Percentiles rank a stretch among this genome's conserved stretches.
Evolutionary conservation across 768 basidiomycete genomes (phyloP).

Genomic region (Panellus pusillus): DNA sequence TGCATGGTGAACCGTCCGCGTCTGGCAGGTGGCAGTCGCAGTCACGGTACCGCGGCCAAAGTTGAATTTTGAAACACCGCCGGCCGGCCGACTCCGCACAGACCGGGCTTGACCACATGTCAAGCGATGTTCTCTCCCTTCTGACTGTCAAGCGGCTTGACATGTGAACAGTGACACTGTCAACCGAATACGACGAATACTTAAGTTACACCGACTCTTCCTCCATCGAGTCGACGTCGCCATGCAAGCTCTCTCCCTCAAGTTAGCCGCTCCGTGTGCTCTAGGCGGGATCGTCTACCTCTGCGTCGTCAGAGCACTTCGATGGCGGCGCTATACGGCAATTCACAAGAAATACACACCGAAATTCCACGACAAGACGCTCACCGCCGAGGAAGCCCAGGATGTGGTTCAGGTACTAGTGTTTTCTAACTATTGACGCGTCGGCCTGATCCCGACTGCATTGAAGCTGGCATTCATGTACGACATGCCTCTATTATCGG

Average conservation of each 20-base stretch:
- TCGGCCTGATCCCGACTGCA: neutral
- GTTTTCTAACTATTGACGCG: neutral
- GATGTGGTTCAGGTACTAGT: constrained; percentile 31
- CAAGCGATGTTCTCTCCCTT: no score
- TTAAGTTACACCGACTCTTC: no score
- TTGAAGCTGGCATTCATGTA: constrained; percentile 29
- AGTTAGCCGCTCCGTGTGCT: neutral
- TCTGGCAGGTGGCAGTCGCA: no score
- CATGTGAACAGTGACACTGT: no score
- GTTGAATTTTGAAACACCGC: no score
- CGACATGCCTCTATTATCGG: constrained; percentile 46
- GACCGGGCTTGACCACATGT: no score
- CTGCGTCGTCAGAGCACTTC: constrained; percentile 34
- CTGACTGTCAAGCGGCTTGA: no score
- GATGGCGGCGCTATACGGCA: constrained; percentile 43
- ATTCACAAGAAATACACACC: constrained; percentile 40
- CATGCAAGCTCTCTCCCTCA: neutral
- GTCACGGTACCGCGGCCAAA: no score
- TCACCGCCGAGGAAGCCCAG: constrained; percentile 50
- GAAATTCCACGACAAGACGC: constrained; percentile 31
- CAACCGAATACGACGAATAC: no score
- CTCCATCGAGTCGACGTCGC: neutral
- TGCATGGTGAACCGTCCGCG: no score
- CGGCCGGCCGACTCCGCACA: no score
- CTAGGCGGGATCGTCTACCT: constrained; percentile 19